A percentile compares a stretch with the other conserved stretches of the same genome.
These are phyloP conservation scores for Passalora sequoiae DNA, from an alignment of 2,329 filamentous ascomycete genomes.

Conservation along the genomic window DNA sequence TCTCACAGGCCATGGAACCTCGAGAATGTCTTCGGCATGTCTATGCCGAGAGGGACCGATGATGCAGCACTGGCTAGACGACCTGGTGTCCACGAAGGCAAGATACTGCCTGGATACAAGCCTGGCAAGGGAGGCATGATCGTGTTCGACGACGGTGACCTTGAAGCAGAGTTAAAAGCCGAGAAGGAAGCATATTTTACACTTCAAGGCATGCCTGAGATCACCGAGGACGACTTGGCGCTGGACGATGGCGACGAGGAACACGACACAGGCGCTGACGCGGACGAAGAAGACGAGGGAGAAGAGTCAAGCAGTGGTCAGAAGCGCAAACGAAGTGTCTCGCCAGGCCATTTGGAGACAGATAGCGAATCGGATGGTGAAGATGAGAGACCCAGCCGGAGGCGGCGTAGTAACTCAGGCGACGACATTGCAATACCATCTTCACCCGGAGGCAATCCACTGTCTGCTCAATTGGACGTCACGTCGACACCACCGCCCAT, in stretches of 20 bases:
- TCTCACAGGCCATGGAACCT: constrained; percentile 91
- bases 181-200: constrained; percentile 80
- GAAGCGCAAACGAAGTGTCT: constrained; percentile 70
- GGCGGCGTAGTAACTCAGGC: constrained; percentile 80
- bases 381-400: constrained; percentile 66
- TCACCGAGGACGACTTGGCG: constrained; percentile 68
- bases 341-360: constrained; percentile 60
- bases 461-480: constrained; percentile 32
- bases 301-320: constrained; percentile 39
- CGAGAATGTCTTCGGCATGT: constrained; percentile 72
- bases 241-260: constrained; percentile 53
- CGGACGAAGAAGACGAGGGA: constrained; percentile 29
- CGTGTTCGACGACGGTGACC: constrained; percentile 93
- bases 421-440: constrained; percentile 66
- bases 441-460: constrained; percentile 47
- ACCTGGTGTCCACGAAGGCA: constrained; percentile 66
- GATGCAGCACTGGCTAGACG: constrained; percentile 44
- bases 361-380: constrained; percentile 59
- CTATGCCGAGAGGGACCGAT: constrained; percentile 32
- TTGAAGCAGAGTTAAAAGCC: constrained; percentile 69
- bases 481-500: constrained; percentile 31
- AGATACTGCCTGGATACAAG: constrained; percentile 65
- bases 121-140: constrained; percentile 81
- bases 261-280: constrained; percentile 40
- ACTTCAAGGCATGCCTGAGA: constrained; percentile 84